phyloP scores from a whole-genome alignment of 257 asterid genomes.

The Coffea eugenioides region DNA sequence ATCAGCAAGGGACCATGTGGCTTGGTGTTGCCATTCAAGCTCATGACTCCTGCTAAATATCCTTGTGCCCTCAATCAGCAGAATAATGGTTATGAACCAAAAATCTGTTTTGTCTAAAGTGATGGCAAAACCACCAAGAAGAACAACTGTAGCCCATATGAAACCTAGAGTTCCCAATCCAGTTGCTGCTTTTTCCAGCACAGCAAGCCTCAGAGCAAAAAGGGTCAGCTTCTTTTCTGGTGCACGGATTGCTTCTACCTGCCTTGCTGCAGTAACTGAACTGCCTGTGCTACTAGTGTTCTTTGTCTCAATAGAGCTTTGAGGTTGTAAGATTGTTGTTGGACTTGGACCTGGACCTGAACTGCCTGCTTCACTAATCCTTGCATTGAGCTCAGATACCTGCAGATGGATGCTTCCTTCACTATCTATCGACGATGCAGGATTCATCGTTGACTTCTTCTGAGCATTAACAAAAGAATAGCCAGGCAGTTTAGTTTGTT shows the following conservation, averaged over 20 bases:
- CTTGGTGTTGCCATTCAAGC: conserved; percentile 96
- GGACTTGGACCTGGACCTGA: conserved; percentile 37
- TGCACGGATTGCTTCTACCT: conserved; percentile 37
- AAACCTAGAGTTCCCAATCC: conserved; percentile 86
- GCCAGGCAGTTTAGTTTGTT: neutral
- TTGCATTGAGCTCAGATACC: conserved; percentile 39
- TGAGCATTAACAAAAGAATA: neutral
- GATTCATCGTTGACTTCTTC: conserved; percentile 38
- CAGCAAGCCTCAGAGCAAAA: conserved; percentile 85
- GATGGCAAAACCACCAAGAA: conserved; percentile 95
- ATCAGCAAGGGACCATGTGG: conserved; percentile 74
- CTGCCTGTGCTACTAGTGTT: conserved; percentile 31
- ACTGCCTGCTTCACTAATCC: conserved; percentile 28
- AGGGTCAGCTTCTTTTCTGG: conserved; percentile 91
- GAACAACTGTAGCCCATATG: conserved; percentile 94
- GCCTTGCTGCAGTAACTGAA: conserved; percentile 22
- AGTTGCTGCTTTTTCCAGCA: conserved; percentile 81
- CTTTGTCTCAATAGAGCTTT: conserved; percentile 34
- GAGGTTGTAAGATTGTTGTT: conserved; percentile 41
- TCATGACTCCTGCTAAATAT: conserved; percentile 89
- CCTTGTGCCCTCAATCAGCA: conserved; percentile 69
- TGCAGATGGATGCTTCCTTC: conserved; percentile 58
- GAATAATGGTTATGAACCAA: conserved; percentile 83
- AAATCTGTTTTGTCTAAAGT: conserved; percentile 74
- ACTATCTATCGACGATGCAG: conserved; percentile 39